Base-by-base conservation (phyloP, 192 early-diverging fungal genomes). In the Chytriomyces sp. region DNA sequence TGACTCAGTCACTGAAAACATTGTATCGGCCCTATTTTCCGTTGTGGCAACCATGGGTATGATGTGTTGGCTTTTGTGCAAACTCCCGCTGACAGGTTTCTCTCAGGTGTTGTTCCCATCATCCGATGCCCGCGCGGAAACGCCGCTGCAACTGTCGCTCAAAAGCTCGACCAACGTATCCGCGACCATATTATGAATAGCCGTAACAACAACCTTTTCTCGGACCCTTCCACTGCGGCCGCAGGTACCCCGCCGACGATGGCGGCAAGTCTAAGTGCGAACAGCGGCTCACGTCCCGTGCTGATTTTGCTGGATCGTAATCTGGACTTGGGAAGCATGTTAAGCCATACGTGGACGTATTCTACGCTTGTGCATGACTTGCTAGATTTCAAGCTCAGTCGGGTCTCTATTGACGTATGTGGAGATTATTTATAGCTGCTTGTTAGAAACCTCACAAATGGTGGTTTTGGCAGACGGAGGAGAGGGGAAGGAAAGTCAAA, bases 291-390 rank as follows among this genome's bases (percentile, higher is more conserved):
- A 14, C 32, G 76, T 10, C 70, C 76, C 64, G 91, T 96, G 5
- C 81, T 99, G 56, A 88, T 99, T 12, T 78, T 99, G 8, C 77
- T 98, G 31, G 98, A 99, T 63, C 85, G 98, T 38, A 93, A 92
- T 72, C 80, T 96, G 81, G 98, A 99, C 80, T 77, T 98, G 54
- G 86, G 87, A 7, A 87, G 92, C 10, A 94, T 99, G 90, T 84
- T 99, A 55, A 89, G 82, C 62, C 98, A 99, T 79, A 93, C 96
- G 7, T 99, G 98, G 98, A 98, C 96, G 0, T 99, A 99, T 78
- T 91, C 96, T 69, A 92, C 94, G 0, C 84, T 99, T 30, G 87
- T 99, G 12, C 96, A 99, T 80, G 98, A 99, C 77, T 85, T 98
- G 3, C 87, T 95, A 39, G 93, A 95, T 40, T 89, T 99, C 86